Evolutionary conservation across 768 basidiomycete genomes (phyloP).

Genomic region (Mycena latifolia): DNA sequence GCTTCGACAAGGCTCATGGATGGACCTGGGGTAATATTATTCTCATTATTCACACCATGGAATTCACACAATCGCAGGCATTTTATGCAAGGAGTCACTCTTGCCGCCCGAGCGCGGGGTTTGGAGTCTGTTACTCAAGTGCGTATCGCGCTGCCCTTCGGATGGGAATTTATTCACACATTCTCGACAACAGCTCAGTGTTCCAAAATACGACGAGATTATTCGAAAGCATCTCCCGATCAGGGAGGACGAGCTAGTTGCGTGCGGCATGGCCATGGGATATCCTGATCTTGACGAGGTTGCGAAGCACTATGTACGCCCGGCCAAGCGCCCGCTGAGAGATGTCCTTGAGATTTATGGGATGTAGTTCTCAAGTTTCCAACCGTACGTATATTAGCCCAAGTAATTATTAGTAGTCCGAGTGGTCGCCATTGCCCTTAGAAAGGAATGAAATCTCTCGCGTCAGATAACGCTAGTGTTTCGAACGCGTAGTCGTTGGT

Average conservation of each 20-base stretch:
- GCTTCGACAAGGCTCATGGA: constrained; percentile 27
- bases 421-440: no score
- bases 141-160: background rate
- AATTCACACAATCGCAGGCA: background rate
- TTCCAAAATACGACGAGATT: constrained; percentile 24
- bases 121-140: constrained; percentile 32
- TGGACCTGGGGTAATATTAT: constrained; percentile 30
- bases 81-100: constrained; percentile 34
- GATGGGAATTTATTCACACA: background rate
- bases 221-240: constrained; percentile 31
- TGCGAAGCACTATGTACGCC: constrained; percentile 17
- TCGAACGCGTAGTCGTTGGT: background rate
- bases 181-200: constrained; percentile 21
- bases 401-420: no score
- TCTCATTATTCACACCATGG: background rate
- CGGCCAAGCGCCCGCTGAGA: constrained; percentile 6
- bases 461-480: no score
- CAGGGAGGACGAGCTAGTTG: constrained; percentile 30
- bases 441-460: no score
- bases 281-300: constrained; percentile 31
- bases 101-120: constrained; percentile 33
- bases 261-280: constrained; percentile 29
- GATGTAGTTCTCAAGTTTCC: constrained; percentile 3
- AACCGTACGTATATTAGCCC: no score
- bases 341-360: constrained; percentile 29